Base-by-base conservation (phyloP, 305 asterid species). In the Galium porrigens region DNA sequence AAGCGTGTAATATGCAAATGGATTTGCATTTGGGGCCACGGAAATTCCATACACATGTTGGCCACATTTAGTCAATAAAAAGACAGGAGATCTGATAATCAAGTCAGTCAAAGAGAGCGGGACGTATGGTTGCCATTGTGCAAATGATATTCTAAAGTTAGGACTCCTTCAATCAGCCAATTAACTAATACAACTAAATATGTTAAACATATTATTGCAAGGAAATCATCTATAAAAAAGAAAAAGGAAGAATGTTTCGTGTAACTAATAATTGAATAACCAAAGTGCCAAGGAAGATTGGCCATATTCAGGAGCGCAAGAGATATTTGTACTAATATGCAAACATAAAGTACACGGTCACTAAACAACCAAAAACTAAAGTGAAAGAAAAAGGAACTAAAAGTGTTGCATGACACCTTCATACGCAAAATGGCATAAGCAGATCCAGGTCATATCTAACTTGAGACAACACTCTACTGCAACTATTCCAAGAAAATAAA, bases 91-190 rank as follows among this genome's bases (percentile, higher is more conserved):
- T 12, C 15, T 41, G 18, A 44, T 12, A 12, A 29, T 12, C 58
- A 54, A 41, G 63, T 61, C 17, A 20, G 46, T 33, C 7, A 51
- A 59, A n/a, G 9, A 37, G 2, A 56, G n/a, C 18, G 37, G 30
- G 55, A 37, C 27, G 36, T 48, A 48, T 0, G 6, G 57, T 15
- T 63, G 32, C n/a, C 14, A 25, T 20, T 30, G 55, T 32, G 5
- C 20, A 68, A 27, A 68, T 37, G 18, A 51, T 12, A 48, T 7
- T 61, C 65, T 17, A 12, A 61, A 25, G 55, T 62, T 4, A 12
- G 10, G 53, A 10, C 20, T 25, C 33, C 53, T 14, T 32, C 53
- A 17, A 48, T 68, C 56, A n/a, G 10, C 14, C 15, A 60, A 49
- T 48, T 5, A 33, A 3, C 61, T 53, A 27, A 20, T 59, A 59